Percentiles rank a stretch among this genome's conserved stretches.
These are phyloP conservation scores for Tetradesmus obliquus DNA, from an alignment of 139 green algal genomes.

Conservation along the genomic window DNA sequence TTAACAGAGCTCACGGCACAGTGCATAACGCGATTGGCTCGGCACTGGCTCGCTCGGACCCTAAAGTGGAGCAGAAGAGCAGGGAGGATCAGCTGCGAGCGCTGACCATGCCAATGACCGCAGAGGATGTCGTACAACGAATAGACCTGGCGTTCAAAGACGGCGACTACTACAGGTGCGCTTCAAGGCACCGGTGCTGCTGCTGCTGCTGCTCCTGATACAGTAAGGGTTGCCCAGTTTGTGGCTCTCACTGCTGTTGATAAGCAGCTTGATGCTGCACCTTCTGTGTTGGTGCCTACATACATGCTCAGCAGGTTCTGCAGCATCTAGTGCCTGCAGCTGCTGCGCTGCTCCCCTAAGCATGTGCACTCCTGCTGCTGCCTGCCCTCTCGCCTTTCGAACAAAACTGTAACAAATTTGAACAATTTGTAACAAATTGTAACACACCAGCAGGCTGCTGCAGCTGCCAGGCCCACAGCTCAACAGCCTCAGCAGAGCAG, in stretches of 20 bases:
- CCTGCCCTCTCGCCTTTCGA: background rate
- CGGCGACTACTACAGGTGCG: slow-evolving; percentile 69
- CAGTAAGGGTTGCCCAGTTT: background rate
- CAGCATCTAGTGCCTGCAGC: no score
- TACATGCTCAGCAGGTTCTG: no score
- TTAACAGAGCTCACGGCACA: slow-evolving; percentile 30
- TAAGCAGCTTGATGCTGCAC: background rate
- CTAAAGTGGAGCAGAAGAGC: slow-evolving; percentile 11
- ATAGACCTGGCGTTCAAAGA: slow-evolving; percentile 71
- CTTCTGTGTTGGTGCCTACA: no score
- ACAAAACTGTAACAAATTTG: background rate
- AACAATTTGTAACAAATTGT: background rate
- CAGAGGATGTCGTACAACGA: slow-evolving; percentile 65
- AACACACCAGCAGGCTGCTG: slow-evolving; percentile 60
- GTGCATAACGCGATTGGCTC: slow-evolving; percentile 2
- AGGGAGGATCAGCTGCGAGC: slow-evolving; percentile 38
- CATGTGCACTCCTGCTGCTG: background rate
- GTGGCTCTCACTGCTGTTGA: background rate
- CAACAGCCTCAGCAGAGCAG: slow-evolving; percentile 62
- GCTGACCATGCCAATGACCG: slow-evolving; percentile 38
- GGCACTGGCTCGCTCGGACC: background rate
- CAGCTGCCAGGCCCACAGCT: slow-evolving; percentile 64
- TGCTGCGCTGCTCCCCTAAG: no score
- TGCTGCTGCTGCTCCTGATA: background rate
- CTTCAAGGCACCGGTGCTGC: background rate